Conservation (phyloP, 2,329 filamentous ascomycete species). For the Alternaria gansuensis region DNA sequence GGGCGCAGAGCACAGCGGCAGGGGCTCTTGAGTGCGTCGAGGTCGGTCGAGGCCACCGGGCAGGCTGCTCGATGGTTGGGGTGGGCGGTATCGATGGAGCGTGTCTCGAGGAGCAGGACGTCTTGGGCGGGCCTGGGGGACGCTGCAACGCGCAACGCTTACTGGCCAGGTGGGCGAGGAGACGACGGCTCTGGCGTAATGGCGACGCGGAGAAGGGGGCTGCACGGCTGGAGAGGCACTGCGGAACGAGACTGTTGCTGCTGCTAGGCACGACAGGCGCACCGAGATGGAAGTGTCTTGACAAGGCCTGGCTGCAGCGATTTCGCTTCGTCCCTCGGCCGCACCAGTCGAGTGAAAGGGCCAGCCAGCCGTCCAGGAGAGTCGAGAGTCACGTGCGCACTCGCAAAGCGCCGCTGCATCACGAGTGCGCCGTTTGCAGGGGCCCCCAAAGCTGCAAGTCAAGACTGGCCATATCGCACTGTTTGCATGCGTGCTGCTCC, state of each 20-base stretch:
- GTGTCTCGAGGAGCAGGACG: conserved; percentile 37
- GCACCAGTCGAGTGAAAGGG: conserved; percentile 17
- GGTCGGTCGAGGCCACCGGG: conserved; percentile 26
- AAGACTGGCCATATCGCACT: background rate
- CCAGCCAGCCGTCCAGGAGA: background rate
- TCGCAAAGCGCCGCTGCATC: conserved; percentile 11
- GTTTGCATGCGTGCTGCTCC: background rate
- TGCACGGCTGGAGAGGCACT: conserved; percentile 10
- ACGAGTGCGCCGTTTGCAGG: background rate
- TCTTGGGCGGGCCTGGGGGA: conserved; percentile 38
- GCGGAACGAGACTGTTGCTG: conserved; percentile 12
- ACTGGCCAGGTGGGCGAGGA: conserved; percentile 36
- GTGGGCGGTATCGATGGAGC: conserved; percentile 32
- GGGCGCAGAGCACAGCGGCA: conserved; percentile 27
- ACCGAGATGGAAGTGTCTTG: conserved; percentile 1
- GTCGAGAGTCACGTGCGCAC: conserved; percentile 31
- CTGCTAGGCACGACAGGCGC: conserved; percentile 4
- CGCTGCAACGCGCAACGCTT: conserved; percentile 40
- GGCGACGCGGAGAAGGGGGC: conserved; percentile 16
- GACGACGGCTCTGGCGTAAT: conserved; percentile 36
- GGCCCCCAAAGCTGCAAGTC: background rate
- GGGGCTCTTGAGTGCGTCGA: conserved; percentile 22
- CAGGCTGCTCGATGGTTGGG: conserved; percentile 34
- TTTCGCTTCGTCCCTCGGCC: conserved; percentile 30
- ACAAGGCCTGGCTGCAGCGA: conserved; percentile 3